Conservation (phyloP, 768 basidiomycete genomes). For the Amylocystis lapponica region DNA sequence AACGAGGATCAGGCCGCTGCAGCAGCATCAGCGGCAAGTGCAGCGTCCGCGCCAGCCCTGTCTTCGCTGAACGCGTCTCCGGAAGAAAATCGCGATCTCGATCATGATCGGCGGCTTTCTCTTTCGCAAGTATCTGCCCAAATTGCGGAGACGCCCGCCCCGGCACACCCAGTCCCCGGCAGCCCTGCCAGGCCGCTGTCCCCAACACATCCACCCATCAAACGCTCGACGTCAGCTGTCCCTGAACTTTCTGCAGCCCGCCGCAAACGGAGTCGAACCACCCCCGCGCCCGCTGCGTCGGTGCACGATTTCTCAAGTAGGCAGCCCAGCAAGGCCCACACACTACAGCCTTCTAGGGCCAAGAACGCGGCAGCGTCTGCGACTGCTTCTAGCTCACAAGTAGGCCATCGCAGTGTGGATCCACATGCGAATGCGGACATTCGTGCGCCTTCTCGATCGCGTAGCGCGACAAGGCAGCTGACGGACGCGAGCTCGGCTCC, state of each 20-base stretch:
- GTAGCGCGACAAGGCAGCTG: conserved; percentile 1
- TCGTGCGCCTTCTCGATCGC: conserved; percentile 2
- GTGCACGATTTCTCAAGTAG: conserved; percentile 7
- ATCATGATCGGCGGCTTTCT: conserved; percentile 28
- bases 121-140: conserved; percentile 46
- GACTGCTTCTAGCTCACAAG: not conserved
- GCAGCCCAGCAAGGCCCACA: conserved; percentile 5
- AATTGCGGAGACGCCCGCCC: conserved; percentile 1
- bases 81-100: not conserved
- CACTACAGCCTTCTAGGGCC: conserved; percentile 13
- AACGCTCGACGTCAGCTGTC: conserved; percentile 36
- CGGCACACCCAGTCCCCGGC: conserved; percentile 15
- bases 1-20: no score
- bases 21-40: no score
- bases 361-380: conserved; percentile 12
- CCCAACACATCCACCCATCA: conserved; percentile 39
- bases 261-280: conserved; percentile 29
- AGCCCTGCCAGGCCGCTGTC: conserved; percentile 23
- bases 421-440: conserved; percentile 3
- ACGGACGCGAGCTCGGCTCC: not conserved
- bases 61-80: not conserved
- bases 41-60: no score
- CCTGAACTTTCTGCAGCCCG: conserved; percentile 11
- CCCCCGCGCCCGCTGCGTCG: conserved; percentile 8
- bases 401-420: conserved; percentile 6